These are phyloP conservation scores for Cercophora sp. DNA, from an alignment of 495 filamentous ascomycete species.

Conservation along the genomic window DNA sequence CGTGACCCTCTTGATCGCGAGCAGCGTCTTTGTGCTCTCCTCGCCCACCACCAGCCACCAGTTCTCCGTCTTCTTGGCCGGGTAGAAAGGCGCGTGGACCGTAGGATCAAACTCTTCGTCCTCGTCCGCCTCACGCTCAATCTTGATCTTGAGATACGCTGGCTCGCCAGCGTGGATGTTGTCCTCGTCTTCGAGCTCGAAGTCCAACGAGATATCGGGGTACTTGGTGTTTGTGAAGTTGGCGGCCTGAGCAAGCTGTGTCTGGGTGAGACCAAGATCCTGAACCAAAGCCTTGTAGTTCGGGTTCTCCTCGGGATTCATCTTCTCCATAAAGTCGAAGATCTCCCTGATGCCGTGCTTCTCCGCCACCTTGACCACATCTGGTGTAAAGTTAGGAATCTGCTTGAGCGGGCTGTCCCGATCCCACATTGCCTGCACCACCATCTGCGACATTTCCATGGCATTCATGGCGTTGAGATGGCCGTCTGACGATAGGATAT, in stretches of 20 bases:
- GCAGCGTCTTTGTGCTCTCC: slow-evolving; percentile 75
- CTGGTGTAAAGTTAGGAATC: slow-evolving; percentile 88
- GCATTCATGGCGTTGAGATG: slow-evolving; percentile 95
- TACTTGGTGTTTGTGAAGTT: slow-evolving; percentile 96
- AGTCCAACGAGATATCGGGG: slow-evolving; percentile 85
- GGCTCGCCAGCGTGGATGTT: slow-evolving; percentile 74
- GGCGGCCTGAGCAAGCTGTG: slow-evolving; percentile 82
- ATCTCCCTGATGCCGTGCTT: slow-evolving; percentile 82
- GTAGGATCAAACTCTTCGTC: slow-evolving; percentile 72
- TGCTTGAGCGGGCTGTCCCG: slow-evolving; percentile 95
- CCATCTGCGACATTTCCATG: slow-evolving; percentile 99
- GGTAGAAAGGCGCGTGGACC: slow-evolving; percentile 96
- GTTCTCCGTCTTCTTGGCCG: slow-evolving; percentile 89
- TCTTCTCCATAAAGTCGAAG: slow-evolving; percentile 97
- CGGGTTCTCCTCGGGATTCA: slow-evolving; percentile 88
- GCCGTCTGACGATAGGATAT: slow-evolving; percentile 93
- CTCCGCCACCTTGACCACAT: slow-evolving; percentile 78
- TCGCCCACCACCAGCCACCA: slow-evolving; percentile 96
- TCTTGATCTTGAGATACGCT: slow-evolving; percentile 77
- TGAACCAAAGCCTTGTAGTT: slow-evolving; percentile 72
- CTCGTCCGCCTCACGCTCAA: slow-evolving; percentile 77
- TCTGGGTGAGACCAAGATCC: slow-evolving; percentile 70
- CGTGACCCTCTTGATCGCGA: slow-evolving; percentile 93
- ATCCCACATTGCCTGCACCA: slow-evolving; percentile 98
- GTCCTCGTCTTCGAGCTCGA: slow-evolving; percentile 78